A percentile compares a stretch with the other conserved stretches of the same genome.
These are phyloP conservation scores for Beauveria sp. DNA, from an alignment of 2,329 filamentous ascomycete genomes.

Conservation along the genomic window DNA sequence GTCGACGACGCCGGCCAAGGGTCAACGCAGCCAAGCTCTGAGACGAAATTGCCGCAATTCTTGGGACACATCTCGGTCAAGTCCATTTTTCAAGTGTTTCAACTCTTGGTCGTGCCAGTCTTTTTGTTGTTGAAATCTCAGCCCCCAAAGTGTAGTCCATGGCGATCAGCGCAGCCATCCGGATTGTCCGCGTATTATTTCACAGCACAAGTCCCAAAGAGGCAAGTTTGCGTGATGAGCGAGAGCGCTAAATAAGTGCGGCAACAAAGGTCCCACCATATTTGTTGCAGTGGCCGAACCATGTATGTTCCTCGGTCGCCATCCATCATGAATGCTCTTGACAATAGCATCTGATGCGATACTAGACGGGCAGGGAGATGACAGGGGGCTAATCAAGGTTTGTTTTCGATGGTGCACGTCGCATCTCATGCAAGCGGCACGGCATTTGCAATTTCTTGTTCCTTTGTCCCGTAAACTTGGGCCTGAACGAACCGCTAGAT, in stretches of 20 bases:
- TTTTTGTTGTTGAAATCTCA: background rate
- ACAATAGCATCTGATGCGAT: too few relatives aligned
- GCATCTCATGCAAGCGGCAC: background rate
- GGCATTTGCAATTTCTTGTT: background rate
- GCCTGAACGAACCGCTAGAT: background rate
- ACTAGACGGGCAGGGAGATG: too few relatives aligned
- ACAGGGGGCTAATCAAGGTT: too few relatives aligned
- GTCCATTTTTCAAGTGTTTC: too few relatives aligned
- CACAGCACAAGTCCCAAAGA: background rate
- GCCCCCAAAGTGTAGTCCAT: background rate
- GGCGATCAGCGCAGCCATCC: background rate
- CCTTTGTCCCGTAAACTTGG: too few relatives aligned
- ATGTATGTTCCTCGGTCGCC: background rate
- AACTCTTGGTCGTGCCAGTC: too few relatives aligned
- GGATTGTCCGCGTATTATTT: background rate
- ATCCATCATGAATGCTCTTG: too few relatives aligned
- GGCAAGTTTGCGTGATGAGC: background rate
- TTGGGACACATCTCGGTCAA: too few relatives aligned
- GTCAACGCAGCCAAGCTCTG: background rate
- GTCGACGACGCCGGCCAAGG: background rate
- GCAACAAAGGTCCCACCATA: too few relatives aligned
- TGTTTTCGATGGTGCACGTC: background rate
- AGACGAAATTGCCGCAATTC: background rate
- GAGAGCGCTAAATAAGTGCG: too few relatives aligned
- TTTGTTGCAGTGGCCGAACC: too few relatives aligned